Evolutionary conservation across 2,329 filamentous ascomycete genomes (phyloP), one percentile per base, ranked within the genome.

Genomic region (Cercospora sojina): DNA sequence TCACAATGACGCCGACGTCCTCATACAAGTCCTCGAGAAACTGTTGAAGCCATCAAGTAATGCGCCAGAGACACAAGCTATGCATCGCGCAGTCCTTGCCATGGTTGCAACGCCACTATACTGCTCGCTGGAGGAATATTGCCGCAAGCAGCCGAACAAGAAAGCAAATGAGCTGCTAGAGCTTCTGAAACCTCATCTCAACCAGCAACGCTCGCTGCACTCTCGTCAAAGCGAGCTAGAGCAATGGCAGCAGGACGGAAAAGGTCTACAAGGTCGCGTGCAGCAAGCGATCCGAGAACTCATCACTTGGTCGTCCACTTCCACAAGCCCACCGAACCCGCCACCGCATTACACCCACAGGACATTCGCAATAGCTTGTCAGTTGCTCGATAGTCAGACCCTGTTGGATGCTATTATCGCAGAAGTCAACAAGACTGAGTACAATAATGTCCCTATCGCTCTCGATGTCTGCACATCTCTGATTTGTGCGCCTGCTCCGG

Each of bases 11-110:
- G 86, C 90, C 65, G 87, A 88, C 71, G 85, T 90, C 3, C 83
- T 91, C 18, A 83, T 94, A 67, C 88, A 89, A 70, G 87, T 93
- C 25, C 81, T 95, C 8, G 87, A 91, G 65, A 84, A 92, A 58
- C 85, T 94, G 16, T 81, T 93, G n/a, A 83, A 86, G 16, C 90
- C 90, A 0, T 86, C 85, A 31, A 88, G 89, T 6, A 89, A 90
- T 55, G 91, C 90, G 0, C 86, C 85, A 35, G 91, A 94, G 74
- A 90, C 91, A 10, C 86, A 85, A 62, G 83, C 85, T 3, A 91
- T 92, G 87, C 85, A 93, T 62, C 83, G 85, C 3, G 87, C 89
- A 0, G 89, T 93, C 13, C 83, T 93, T 38, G 90, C 87, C 38
- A 88, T 92, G 43, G 84, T 92, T 1, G 89, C 90, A 1, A 88